A percentile compares a stretch with the other conserved stretches of the same genome.
Conservation (phyloP, 805 yeast species). For the Wickerhamomyces tratensis region DNA sequence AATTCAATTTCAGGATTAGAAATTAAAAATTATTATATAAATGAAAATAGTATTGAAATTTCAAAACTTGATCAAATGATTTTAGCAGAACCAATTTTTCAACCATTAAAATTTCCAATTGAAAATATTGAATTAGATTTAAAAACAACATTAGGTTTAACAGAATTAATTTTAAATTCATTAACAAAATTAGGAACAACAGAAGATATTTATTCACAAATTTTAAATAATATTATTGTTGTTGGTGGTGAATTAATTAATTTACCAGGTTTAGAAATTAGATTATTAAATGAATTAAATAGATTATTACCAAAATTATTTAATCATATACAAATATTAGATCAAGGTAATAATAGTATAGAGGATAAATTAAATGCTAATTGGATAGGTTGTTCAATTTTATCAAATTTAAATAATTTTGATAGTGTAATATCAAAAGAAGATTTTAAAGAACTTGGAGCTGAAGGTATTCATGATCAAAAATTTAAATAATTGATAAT, state of each 20-base stretch:
- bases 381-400: conserved; percentile 77
- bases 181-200: conserved; percentile 33
- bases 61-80: conserved; percentile 39
- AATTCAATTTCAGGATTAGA: background rate
- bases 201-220: conserved; percentile 27
- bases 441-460: conserved; percentile 69
- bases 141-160: conserved; percentile 17
- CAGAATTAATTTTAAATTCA: conserved; percentile 28
- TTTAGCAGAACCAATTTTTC: conserved; percentile 61
- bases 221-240: conserved; percentile 58
- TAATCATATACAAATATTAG: conserved; percentile 36
- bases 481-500: conserved; percentile 26
- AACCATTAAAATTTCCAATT: conserved; percentile 44
- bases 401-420: conserved; percentile 70
- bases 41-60: conserved; percentile 27
- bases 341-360: conserved; percentile 37
- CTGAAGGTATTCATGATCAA: conserved; percentile 28
- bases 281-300: conserved; percentile 54
- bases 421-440: conserved; percentile 70
- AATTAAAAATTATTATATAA: no score
- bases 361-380: conserved; percentile 58
- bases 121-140: conserved; percentile 19
- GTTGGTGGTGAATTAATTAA: conserved; percentile 62
- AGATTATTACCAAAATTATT: conserved; percentile 52
- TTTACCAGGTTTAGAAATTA: conserved; percentile 60